Conservation (phyloP, 305 asterid species). For the Rubia tinctorum region DNA sequence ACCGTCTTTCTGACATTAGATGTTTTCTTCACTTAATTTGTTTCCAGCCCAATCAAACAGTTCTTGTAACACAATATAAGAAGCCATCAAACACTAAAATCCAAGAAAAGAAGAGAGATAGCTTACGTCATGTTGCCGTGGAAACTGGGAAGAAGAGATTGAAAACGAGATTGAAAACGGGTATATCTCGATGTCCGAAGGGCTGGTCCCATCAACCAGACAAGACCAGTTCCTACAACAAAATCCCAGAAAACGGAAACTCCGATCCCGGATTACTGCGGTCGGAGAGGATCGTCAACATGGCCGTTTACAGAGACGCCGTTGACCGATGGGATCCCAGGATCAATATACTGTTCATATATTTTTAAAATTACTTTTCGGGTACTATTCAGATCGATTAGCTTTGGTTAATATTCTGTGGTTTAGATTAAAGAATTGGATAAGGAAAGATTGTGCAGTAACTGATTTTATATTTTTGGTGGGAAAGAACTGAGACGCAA, state of each 20-base stretch:
- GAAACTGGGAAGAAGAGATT: constrained; percentile 33
- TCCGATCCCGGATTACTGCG: constrained; percentile 19
- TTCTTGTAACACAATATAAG: neutral
- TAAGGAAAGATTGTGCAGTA: neutral
- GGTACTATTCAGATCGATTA: constrained; percentile 4
- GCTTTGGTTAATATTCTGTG: neutral
- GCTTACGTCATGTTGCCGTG: constrained; percentile 50
- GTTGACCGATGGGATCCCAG: constrained; percentile 12
- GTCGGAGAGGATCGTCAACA: neutral
- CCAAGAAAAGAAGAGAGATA: constrained; percentile 11
- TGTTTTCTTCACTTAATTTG: neutral
- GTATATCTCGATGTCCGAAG: constrained; percentile 32
- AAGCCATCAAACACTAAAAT: neutral
- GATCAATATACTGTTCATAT: neutral
- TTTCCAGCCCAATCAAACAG: constrained; percentile 5
- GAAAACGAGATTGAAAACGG: constrained; percentile 32
- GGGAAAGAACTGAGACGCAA: neutral
- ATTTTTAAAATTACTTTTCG: neutral
- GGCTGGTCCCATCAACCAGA: constrained; percentile 37
- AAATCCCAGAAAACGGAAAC: constrained; percentile 2
- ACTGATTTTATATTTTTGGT: neutral
- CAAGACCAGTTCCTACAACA: neutral
- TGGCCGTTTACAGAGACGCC: neutral
- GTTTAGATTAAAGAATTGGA: neutral
- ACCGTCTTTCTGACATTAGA: no score